Evolutionary conservation across 2,329 filamentous ascomycete genomes (phyloP).

Genomic region (Metarhizium guizhouense): DNA sequence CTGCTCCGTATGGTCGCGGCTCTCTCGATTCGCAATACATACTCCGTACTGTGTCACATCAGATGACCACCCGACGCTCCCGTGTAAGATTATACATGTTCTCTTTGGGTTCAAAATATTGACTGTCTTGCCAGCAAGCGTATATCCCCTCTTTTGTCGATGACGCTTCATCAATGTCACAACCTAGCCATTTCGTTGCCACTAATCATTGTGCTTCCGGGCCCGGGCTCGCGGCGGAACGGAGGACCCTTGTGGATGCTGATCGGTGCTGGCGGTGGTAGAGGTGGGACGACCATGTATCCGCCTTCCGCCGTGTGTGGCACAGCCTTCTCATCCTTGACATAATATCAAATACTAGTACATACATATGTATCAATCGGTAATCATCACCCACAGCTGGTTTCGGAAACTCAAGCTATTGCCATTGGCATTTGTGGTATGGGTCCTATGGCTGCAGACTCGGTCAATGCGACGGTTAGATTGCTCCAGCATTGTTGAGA

Average conservation of each 20-base stretch:
- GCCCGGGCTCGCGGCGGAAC: constrained; percentile 3
- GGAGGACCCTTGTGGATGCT: constrained; percentile 4
- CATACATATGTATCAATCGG: not conserved
- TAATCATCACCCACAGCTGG: not conserved
- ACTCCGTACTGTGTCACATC: not conserved
- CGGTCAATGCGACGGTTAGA: not conserved
- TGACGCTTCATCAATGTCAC: not conserved
- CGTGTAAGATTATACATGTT: no score
- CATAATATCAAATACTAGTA: no score
- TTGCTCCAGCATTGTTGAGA: not conserved
- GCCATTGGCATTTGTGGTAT: not conserved
- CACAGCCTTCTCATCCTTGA: not conserved
- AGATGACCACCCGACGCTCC: not conserved
- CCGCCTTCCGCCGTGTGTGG: constrained; percentile 1
- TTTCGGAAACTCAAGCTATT: not conserved
- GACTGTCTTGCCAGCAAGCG: not conserved
- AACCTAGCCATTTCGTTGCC: not conserved
- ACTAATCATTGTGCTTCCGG: constrained; percentile 1
- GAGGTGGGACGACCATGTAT: constrained; percentile 1
- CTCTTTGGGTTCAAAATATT: not conserved
- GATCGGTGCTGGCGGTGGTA: constrained; percentile 6
- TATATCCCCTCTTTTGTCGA: not conserved
- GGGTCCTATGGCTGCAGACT: not conserved
- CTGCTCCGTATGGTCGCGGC: not conserved
- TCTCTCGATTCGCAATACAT: not conserved